Base-by-base conservation (phyloP, 148 eudicot species). In the Diospyros kaki region DNA sequence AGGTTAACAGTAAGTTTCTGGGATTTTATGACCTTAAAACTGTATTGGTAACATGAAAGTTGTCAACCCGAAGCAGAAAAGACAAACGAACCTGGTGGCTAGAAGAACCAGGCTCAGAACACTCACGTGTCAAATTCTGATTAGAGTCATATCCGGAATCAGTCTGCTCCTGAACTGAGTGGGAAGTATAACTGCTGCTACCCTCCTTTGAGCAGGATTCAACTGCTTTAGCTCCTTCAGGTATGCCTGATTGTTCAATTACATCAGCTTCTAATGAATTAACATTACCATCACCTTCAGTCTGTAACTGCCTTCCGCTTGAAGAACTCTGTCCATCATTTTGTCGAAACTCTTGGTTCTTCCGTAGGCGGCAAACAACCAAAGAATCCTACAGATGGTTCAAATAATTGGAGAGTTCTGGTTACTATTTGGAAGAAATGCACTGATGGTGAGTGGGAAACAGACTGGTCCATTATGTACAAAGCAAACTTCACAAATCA, bases 331-430 rank as follows among this genome's bases (percentile, higher is more conserved):
- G 82, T 41, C 80, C 72, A 4, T 83, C 85, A 59, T 69, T 75
- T 40, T 71, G 28, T 38, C 64, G 81, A 71, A 82, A 76, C 7
- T 88, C 95, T 0, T 61, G 53, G 76, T 91, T 94, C 80, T 67
- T 89, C 55, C 90, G 77, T 68, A 94, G 78, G 44, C 97, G 95
- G 60, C 97, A 94, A 55, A 90, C 88, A 38, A 91, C 95, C 82
- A 94, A 68, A n/a, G 84, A 78, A 83, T 94, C 97, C 98, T 94
- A 51, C 69, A 77, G 4, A 73, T 18, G 39, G 3, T 5, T 17
- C 42, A 48, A 48, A 68, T 48, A 28, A 68, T 38, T 67, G 8
- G 44, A 17, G 2, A 1, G 11, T 67, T 6, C 46, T 10, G 9
- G 9, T 44, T 13, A 68, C 12, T 9, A 55, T 55, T 55, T 13